Evolutionary conservation across 352 stramenopile genomes (phyloP), one percentile per base, ranked within the genome.

Genomic region (Globisporangium spinosum): DNA sequence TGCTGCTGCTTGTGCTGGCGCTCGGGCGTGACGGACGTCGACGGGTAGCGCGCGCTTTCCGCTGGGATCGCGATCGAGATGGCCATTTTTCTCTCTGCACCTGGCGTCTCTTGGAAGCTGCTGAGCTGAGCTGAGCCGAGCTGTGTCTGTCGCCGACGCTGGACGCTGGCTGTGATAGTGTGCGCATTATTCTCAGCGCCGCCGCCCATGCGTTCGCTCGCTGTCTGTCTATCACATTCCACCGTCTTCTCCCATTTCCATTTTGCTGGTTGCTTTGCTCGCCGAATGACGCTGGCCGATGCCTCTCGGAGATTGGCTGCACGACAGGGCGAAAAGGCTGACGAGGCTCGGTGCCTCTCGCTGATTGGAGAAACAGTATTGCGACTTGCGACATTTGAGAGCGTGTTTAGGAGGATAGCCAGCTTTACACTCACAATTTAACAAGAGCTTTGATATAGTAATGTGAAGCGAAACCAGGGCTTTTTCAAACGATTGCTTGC

Each of bases 41-140:
- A 25, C 29, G 13, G 15, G 43, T 17, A 61, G 32, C 54, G 22
- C 22, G 35, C 49, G 43, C 47, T 59, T 12, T 65, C 65, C 15
- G 65, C 49, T 17, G 65, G 65, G 35, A 70, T 70, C 17, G 57
- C 22, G 17, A 62, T 15, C 13, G 58, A 58, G 3, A 70, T 58
- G 22, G 38, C 58, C 65, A 65, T 70, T n/a, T 17, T 49, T 65
- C 35, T 17, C 35, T 43, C 6, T 40, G 34, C 34, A 17, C 10
- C 35, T 43, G 35, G 12, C 3, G 38, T 45, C 38, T 20, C 38
- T 45, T 45, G 38, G 12, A 45, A 45, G 38, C 12, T 45, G 1
- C 38, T 15, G 13, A 45, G 13, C 38, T 15, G 13, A 4, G 13
- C 25, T 29, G 25, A 4, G 13, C 25, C 2, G 25, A 29, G 25